Evolutionary conservation across 352 stramenopile genomes (phyloP), one percentile per base, ranked within the genome.

Genomic region (Phytophthora niederhauseri): DNA sequence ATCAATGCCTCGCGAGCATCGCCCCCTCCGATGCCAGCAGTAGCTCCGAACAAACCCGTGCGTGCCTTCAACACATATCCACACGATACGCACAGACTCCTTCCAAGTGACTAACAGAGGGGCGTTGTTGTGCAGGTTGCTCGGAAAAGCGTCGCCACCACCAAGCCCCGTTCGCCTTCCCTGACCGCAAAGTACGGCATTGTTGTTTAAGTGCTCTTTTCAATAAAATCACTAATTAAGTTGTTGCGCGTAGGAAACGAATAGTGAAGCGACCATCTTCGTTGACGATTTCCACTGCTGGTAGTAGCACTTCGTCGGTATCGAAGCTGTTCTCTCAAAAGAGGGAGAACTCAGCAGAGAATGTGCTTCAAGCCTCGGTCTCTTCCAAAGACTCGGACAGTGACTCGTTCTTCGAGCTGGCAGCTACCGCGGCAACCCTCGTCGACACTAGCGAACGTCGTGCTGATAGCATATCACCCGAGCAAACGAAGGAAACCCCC

Each of bases 81-180:
- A n/a, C 38, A 19, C 19, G 14, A 20, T 48, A 17, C 38, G n/a
- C 11, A n/a, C 15, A 19, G 20, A 6, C 6, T 46, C 3, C 14
- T 48, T 20, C 4, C 14, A 3, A 48, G 38, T 20, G 38, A 17
- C 38, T 19, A 48, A 48, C 38, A 20, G 12, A 20, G 12, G 14
- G 14, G 15, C 4, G 19, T 14, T 51, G 45, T 63, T 9, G 22
- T 43, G 8, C 41, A 76, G 69, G 22, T 24, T 31, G 19, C 57
- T 41, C 51, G 61, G 22, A 70, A 68, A 56, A 68, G 53, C 19
- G 12, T 68, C 26, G 31, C 61, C n/a, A 62, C 56, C 22, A 58
- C 70, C n/a, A 77, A 72, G 43, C 65, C 59, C 19, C 74, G 65
- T 3, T 76, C 71, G 3, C 64, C 66, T 46, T 75, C 66, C 17